phyloP scores from a whole-genome alignment of 1,284 basidiomycete species.

The Chalciporus piperatoides region DNA sequence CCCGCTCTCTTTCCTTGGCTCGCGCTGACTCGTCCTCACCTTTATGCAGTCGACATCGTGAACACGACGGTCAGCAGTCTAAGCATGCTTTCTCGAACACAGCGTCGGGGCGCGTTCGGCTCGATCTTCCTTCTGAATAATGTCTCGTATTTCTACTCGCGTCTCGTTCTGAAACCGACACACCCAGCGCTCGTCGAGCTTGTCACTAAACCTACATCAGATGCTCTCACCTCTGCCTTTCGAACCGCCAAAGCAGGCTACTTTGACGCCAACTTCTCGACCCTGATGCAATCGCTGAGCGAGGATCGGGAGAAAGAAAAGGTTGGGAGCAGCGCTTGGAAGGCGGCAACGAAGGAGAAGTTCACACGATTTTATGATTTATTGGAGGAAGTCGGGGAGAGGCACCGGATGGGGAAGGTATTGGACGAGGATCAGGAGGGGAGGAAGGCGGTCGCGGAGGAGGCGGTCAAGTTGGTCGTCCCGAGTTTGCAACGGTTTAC shows the following conservation, averaged over 20 bases:
- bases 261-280: constrained; percentile 76
- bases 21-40: neutral
- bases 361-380: constrained; percentile 75
- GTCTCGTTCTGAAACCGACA: constrained; percentile 50
- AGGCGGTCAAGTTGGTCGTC: constrained; percentile 70
- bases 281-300: constrained; percentile 65
- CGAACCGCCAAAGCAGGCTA: constrained; percentile 77
- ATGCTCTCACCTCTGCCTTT: constrained; percentile 61
- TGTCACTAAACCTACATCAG: constrained; percentile 58
- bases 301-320: constrained; percentile 65
- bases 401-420: constrained; percentile 64
- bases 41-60: constrained; percentile 60
- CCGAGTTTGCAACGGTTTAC: constrained; percentile 69
- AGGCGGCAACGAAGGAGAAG: constrained; percentile 70
- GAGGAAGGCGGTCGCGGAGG: constrained; percentile 57
- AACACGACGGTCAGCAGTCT: constrained; percentile 57
- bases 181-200: constrained; percentile 44
- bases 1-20: constrained; percentile 8
- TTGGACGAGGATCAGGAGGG: constrained; percentile 65
- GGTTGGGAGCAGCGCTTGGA: constrained; percentile 40
- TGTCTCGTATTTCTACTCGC: constrained; percentile 59
- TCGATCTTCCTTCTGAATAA: constrained; percentile 79
- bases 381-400: constrained; percentile 70
- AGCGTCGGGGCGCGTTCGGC: constrained; percentile 61
- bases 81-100: constrained; percentile 57